phyloP scores from a whole-genome alignment of 257 asterid genomes.

The Fraxinus anomala region DNA sequence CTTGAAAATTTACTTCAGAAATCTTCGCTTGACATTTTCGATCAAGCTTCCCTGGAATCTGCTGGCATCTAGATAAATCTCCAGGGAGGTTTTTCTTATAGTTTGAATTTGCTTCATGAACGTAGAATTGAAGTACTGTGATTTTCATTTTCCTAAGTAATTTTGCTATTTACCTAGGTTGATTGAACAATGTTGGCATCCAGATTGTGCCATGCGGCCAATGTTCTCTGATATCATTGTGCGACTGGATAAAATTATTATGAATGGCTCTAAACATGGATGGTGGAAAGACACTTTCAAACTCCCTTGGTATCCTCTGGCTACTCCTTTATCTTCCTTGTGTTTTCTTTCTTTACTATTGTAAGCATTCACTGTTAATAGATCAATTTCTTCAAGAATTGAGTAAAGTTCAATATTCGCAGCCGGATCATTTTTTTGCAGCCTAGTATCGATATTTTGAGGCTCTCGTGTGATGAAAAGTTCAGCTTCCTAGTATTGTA shows the following conservation, averaged over 20 bases:
- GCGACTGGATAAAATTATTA: constrained; percentile 67
- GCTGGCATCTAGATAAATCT: too few species aligned
- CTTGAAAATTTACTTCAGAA: neutral
- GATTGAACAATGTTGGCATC: constrained; percentile 94
- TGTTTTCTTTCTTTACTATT: neutral
- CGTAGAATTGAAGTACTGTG: neutral
- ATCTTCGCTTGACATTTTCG: neutral
- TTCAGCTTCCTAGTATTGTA: neutral
- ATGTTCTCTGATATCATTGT: constrained; percentile 68
- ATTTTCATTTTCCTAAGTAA: neutral
- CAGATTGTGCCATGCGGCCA: constrained; percentile 58
- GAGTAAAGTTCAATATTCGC: neutral
- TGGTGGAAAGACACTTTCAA: constrained; percentile 99
- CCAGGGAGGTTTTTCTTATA: neutral
- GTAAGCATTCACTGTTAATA: neutral
- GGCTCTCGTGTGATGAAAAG: neutral
- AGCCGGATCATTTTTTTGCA: neutral
- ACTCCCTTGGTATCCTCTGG: constrained; percentile 72
- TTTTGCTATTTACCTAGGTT: constrained; percentile 47
- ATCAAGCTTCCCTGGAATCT: neutral
- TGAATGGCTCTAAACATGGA: constrained; percentile 76
- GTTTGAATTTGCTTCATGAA: neutral
- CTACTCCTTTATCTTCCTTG: neutral
- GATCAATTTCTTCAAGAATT: neutral
- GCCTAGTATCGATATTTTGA: neutral